Conservation (phyloP, 2,329 filamentous ascomycete genomes). For the Ilyonectria sp. region DNA sequence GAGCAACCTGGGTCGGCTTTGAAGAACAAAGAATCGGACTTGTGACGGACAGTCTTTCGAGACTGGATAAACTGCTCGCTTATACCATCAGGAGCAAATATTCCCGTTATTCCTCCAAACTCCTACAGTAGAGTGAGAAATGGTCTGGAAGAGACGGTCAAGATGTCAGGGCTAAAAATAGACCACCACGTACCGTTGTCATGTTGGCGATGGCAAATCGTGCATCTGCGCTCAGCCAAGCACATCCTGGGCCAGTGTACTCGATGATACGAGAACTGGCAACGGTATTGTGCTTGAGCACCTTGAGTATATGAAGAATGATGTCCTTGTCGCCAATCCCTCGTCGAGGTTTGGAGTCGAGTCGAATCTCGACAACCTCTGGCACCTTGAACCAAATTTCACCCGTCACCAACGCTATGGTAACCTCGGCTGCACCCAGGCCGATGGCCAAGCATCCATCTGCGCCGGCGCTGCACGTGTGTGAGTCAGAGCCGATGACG, state of each 20-base stretch:
- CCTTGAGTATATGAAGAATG: conserved; percentile 60
- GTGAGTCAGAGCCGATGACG: conserved; percentile 61
- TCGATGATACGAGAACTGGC: conserved; percentile 62
- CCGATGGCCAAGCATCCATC: conserved; percentile 61
- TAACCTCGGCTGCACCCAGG: conserved; percentile 58
- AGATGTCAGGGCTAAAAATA: too few species aligned
- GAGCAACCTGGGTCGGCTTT: conserved; percentile 54
- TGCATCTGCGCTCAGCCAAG: conserved; percentile 58
- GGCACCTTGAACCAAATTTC: conserved; percentile 18
- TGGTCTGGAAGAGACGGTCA: too few species aligned
- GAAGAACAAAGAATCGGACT: conserved; percentile 52
- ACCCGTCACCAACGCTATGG: conserved; percentile 13
- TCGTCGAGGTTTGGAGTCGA: conserved; percentile 8
- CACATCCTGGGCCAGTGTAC: conserved; percentile 58
- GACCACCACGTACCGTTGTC: conserved; percentile 50
- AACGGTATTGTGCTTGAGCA: conserved; percentile 62
- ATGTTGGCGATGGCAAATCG: conserved; percentile 64
- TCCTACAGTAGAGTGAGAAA: conserved; percentile 29
- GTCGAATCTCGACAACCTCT: conserved; percentile 17
- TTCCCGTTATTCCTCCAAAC: conserved; percentile 58
- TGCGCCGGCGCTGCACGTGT: conserved; percentile 62
- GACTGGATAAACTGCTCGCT: conserved; percentile 52
- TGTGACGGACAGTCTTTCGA: conserved; percentile 45
- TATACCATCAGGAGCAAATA: conserved; percentile 57
- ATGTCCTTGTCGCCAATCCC: conserved; percentile 63